phyloP scores from a whole-genome alignment of 208 protist species.

The Wallacemonas collosoma region DNA sequence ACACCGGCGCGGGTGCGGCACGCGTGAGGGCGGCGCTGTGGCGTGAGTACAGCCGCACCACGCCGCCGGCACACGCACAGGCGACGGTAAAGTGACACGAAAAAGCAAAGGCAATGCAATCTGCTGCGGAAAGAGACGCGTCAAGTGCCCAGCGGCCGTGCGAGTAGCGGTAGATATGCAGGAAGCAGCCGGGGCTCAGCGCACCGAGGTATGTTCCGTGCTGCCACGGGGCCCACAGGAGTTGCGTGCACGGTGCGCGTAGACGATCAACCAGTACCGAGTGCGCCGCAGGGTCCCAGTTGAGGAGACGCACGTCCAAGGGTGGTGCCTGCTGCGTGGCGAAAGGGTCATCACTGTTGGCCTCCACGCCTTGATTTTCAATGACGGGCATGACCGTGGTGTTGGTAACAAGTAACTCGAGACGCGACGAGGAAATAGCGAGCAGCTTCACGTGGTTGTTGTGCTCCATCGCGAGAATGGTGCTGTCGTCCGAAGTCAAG shows the following conservation, averaged over 20 bases:
- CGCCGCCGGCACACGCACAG: slow-evolving; percentile 51
- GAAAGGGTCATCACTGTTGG: slow-evolving; percentile 18
- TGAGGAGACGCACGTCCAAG: slow-evolving; percentile 42
- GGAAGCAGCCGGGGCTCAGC: slow-evolving; percentile 52
- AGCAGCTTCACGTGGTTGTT: slow-evolving; percentile 84
- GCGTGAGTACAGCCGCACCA: slow-evolving; percentile 51
- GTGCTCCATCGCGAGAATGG: slow-evolving; percentile 86
- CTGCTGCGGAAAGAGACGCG: slow-evolving; percentile 43
- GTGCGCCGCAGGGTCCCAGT: slow-evolving; percentile 58
- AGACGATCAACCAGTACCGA: slow-evolving; percentile 63
- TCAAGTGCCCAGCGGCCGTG: slow-evolving; percentile 79
- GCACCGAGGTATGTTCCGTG: slow-evolving; percentile 74
- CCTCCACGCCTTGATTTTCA: slow-evolving; percentile 30
- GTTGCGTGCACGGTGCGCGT: slow-evolving; percentile 58
- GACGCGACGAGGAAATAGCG: slow-evolving; percentile 70
- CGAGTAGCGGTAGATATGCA: slow-evolving; percentile 80
- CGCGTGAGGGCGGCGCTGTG: slow-evolving; percentile 8
- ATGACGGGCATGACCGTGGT: slow-evolving; percentile 67
- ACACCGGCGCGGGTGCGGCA: neutral
- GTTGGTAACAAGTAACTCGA: slow-evolving; percentile 73
- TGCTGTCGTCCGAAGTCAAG: slow-evolving; percentile 67
- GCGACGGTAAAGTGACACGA: slow-evolving; percentile 74
- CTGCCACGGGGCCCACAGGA: slow-evolving; percentile 87
- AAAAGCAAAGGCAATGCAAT: slow-evolving; percentile 61
- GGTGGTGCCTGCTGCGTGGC: slow-evolving; percentile 20